Percentiles rank a stretch among this genome's conserved stretches.
Evolutionary conservation across 371 early-diverging fungal genomes (phyloP).

Genomic region (Apophysomyces variabilis): DNA sequence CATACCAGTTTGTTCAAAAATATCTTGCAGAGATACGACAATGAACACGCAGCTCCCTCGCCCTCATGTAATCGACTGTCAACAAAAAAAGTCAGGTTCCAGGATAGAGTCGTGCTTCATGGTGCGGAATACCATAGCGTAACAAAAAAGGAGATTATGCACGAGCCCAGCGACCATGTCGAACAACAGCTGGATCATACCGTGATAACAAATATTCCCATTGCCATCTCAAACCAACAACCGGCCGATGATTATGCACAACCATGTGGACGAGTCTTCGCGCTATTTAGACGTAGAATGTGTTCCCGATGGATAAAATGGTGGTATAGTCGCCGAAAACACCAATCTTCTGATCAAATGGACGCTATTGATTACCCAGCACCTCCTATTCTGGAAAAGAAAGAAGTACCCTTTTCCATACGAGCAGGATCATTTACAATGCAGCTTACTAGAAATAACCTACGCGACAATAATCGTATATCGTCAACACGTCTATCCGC

Average conservation of each 20-base stretch:
- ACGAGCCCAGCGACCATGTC: neutral
- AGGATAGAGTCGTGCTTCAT: neutral
- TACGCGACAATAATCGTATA: neutral
- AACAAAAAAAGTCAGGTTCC: neutral
- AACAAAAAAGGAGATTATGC: neutral
- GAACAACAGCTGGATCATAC: neutral
- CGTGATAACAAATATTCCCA: neutral
- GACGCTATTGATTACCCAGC: neutral
- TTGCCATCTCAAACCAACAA: neutral
- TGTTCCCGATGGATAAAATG: neutral
- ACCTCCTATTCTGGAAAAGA: neutral
- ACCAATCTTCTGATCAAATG: neutral
- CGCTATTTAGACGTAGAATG: neutral
- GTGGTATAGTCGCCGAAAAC: constrained; percentile 1
- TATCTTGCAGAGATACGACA: neutral
- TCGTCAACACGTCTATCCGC: neutral
- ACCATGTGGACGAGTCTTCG: neutral
- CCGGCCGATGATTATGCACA: neutral
- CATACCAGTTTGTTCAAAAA: neutral
- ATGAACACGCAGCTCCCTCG: neutral
- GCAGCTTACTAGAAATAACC: neutral
- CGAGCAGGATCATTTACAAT: neutral
- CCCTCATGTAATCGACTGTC: neutral
- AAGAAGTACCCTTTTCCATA: neutral
- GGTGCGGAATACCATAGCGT: neutral